Percentiles rank a stretch among this genome's conserved stretches.
Conservation (phyloP, 495 filamentous ascomycete species). For the Melanomma pulvis-pyrius region DNA sequence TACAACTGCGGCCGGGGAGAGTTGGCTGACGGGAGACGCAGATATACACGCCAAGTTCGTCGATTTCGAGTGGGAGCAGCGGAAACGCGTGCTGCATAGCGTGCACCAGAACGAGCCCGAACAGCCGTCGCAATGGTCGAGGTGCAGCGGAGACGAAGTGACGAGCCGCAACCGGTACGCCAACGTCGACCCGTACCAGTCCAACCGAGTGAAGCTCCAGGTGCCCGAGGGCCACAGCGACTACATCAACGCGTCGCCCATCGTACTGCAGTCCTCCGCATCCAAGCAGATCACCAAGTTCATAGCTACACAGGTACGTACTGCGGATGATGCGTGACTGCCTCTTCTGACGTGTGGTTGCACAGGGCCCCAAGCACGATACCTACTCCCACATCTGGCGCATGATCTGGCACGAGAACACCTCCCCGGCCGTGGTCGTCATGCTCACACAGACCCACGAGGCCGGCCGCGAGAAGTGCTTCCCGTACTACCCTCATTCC, state of each 20-base stretch:
- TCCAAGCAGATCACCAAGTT: constrained; percentile 58
- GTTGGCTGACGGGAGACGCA: constrained; percentile 29
- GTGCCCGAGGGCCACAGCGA: constrained; percentile 80
- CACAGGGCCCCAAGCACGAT: constrained; percentile 76
- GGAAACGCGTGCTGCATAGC: constrained; percentile 55
- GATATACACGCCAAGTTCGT: constrained; percentile 54
- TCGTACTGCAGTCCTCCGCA: constrained; percentile 63
- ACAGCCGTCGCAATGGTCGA: constrained; percentile 57
- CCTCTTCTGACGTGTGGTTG: neutral
- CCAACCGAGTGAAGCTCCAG: constrained; percentile 80
- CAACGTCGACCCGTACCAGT: constrained; percentile 84
- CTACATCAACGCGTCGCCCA: constrained; percentile 97
- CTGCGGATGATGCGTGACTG: neutral
- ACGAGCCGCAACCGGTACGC: constrained; percentile 72
- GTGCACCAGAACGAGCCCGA: constrained; percentile 46
- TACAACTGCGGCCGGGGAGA: neutral
- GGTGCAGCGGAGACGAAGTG: constrained; percentile 56
- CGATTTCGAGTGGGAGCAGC: constrained; percentile 66
- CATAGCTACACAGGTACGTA: constrained; percentile 67
- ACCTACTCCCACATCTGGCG: constrained; percentile 84
- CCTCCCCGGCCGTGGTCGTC: constrained; percentile 80
- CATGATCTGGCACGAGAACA: constrained; percentile 88
- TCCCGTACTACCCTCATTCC: constrained; percentile 78
- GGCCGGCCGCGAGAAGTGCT: constrained; percentile 82
- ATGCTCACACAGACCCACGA: constrained; percentile 96